A percentile compares a stretch with the other conserved stretches of the same genome.
Evolutionary conservation across 2,329 filamentous ascomycete genomes (phyloP).

Genomic region (Fusarium sp.): DNA sequence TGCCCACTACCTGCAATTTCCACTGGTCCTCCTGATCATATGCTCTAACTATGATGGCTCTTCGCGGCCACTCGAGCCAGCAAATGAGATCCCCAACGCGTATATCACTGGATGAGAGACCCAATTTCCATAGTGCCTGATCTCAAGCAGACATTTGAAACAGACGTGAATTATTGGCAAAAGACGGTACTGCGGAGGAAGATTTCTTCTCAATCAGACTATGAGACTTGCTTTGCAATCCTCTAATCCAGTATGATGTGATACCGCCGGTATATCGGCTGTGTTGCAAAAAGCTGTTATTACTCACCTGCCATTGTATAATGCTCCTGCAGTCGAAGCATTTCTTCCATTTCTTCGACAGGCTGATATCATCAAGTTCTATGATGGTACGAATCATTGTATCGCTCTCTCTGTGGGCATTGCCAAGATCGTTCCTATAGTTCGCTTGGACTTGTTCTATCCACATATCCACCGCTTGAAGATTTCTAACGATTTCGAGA

Average conservation of each 20-base stretch:
- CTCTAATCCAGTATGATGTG: neutral
- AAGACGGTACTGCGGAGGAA: too few relatives aligned
- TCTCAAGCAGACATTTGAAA: neutral
- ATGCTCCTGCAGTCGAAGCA: neutral
- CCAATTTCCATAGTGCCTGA: neutral
- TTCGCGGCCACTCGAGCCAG: neutral
- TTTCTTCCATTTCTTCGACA: neutral
- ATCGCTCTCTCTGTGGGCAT: neutral
- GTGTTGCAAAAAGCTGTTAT: rapidly evolving
- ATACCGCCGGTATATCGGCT: rapidly evolving
- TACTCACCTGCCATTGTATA: neutral
- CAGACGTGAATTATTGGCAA: neutral
- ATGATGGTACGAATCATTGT: neutral
- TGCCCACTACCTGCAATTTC: neutral
- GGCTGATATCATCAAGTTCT: neutral
- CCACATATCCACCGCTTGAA: neutral
- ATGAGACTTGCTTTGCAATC: neutral
- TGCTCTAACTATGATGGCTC: neutral
- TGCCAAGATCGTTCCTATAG: neutral
- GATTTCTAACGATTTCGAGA: neutral
- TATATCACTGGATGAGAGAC: neutral
- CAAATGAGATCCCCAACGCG: neutral
- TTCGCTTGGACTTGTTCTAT: neutral
- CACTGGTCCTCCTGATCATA: rapidly evolving
- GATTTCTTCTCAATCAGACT: rapidly evolving